Base-by-base conservation (phyloP, 352 stramenopile species). In the Pythium brassicae region DNA sequence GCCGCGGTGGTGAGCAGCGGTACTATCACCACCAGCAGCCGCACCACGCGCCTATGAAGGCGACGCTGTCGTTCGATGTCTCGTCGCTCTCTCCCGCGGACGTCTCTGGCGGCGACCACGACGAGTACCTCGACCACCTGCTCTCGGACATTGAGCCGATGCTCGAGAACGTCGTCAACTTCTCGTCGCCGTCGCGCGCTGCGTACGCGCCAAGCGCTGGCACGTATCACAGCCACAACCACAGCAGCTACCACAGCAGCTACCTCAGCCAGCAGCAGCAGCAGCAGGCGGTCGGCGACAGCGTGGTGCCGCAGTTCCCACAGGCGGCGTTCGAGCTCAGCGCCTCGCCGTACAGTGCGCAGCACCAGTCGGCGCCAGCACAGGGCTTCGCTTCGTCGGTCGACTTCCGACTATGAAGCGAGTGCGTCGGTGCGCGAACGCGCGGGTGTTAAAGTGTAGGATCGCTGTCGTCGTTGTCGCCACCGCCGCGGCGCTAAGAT, bases 61-160 rank as follows among this genome's bases (percentile, higher is more conserved):
- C 49, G 23, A 2, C 14, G 22, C 43, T 10, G 29, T 35, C 29
- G 17, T 23, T 39, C 43, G 40, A 19, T 37, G 8, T 50, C 34
- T 40, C 48, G 35, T 46, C 48, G 49, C 26, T 52, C 48, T 62
- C 55, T 0, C 55, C 55, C 4, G 49, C 68, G 5, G 60, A 63
- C 52, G 65, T 50, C 37, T 20, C 59, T 0, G 50, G 52, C 35
- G 34, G 35, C n/a, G 65, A 73, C 37, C 61, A 72, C 50, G 69
- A 78, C 49, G 50, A 48, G 27, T 79, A 78, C 46, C 61, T 80
- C 23, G 71, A 80, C 42, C 65, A 80, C 25, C 52, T 80, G 42
- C 66, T 83, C 22, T 62, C 65, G 17, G 72, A 83, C 44, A 79
- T 83, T 35, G 72, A 83, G 42, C 71, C 66, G 4, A 64, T 83